Conservation (phyloP, 768 basidiomycete species). For the Suillus decipiens region DNA sequence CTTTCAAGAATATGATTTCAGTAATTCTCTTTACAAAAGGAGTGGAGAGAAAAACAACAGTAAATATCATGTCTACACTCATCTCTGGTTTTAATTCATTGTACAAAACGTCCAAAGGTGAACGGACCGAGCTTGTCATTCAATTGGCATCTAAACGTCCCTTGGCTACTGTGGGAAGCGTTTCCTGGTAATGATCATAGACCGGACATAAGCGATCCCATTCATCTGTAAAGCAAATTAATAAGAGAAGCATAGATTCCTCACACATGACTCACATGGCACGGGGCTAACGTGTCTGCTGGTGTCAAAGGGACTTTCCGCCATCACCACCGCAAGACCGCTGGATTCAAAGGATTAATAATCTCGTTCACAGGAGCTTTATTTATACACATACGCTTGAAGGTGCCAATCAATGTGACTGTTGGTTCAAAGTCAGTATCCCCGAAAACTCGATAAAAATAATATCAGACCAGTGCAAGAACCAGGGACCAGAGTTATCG, state of each 20-base stretch:
- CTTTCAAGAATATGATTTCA: too few relatives aligned
- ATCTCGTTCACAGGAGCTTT: not conserved
- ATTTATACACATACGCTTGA: constrained; percentile 14
- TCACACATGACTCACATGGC: not conserved
- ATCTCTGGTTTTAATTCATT: too few relatives aligned
- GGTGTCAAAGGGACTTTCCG: constrained; percentile 22
- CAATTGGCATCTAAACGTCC: not conserved
- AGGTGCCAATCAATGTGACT: constrained; percentile 24
- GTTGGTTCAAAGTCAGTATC: not conserved
- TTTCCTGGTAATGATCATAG: constrained; percentile 2
- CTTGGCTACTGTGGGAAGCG: not conserved
- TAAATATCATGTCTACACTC: too few relatives aligned
- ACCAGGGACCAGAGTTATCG: constrained; percentile 53
- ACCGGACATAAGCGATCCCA: constrained; percentile 29
- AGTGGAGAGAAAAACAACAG: too few relatives aligned
- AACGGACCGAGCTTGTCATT: not conserved
- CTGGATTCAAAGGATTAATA: constrained; percentile 9
- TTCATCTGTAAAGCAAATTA: constrained; percentile 14
- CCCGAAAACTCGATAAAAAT: not conserved
- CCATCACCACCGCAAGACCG: constrained; percentile 34
- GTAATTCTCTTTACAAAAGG: too few relatives aligned
- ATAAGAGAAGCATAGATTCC: not conserved
- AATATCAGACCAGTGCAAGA: constrained; percentile 19
- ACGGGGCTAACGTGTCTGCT: not conserved
- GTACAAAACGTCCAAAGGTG: too few relatives aligned